phyloP scores from a whole-genome alignment of 2,329 filamentous ascomycete species.

The Talaromyces sp. region DNA sequence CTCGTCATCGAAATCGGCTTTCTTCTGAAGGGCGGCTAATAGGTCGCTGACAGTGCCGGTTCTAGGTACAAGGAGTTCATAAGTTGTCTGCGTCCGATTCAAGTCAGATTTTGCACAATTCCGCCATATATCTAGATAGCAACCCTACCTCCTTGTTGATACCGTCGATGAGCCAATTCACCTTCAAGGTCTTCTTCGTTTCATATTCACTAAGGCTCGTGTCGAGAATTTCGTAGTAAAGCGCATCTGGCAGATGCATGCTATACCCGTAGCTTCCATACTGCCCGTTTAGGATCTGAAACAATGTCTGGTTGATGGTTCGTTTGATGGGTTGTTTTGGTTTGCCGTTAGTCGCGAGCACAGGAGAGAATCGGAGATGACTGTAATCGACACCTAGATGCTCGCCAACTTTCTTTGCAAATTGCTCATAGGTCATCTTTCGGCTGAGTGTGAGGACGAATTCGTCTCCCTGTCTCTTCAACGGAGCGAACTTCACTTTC shows the following conservation, averaged over 20 bases:
- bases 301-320: conserved; percentile 63
- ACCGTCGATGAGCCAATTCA: conserved; percentile 82
- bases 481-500: conserved; percentile 69
- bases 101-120: background rate
- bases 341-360: conserved; percentile 70
- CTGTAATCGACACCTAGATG: conserved; percentile 72
- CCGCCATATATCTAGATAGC: too few species aligned
- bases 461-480: conserved; percentile 54
- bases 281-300: conserved; percentile 70
- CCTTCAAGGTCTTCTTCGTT: conserved; percentile 79
- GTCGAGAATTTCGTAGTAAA: conserved; percentile 91
- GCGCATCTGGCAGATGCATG: conserved; percentile 64
- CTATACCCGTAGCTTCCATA: conserved; percentile 66
- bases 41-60: conserved; percentile 76
- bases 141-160: conserved; percentile 72
- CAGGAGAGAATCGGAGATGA: conserved; percentile 85
- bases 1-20: conserved; percentile 73
- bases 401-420: conserved; percentile 77
- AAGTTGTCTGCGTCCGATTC: background rate
- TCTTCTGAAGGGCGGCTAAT: conserved; percentile 69
- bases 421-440: conserved; percentile 83
- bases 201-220: conserved; percentile 92
- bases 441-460: conserved; percentile 78
- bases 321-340: conserved; percentile 75
- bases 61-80: conserved; percentile 80